phyloP scores from a whole-genome alignment of 2,329 filamentous ascomycete genomes.

The Diaporthe sp. region DNA sequence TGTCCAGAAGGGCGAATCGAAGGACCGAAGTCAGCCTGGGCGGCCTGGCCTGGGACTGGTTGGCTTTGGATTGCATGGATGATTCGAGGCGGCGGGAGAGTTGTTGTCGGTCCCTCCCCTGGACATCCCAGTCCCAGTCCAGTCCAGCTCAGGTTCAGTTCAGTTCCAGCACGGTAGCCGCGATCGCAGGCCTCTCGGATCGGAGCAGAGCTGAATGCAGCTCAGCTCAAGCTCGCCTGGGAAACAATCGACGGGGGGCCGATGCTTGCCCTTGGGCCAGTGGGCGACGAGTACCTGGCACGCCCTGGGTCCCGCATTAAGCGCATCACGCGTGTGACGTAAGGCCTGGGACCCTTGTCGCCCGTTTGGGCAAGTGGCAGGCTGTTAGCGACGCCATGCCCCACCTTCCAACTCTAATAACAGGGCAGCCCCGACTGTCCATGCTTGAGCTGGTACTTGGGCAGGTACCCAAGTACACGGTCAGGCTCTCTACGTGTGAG shows the following conservation, averaged over 20 bases:
- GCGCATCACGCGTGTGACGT: constrained; percentile 22
- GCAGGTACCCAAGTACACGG: background rate
- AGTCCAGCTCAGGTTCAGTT: too few species aligned
- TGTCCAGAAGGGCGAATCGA: constrained; percentile 7
- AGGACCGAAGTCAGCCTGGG: constrained; percentile 25
- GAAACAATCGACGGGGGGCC: constrained; percentile 13
- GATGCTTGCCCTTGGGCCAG: background rate
- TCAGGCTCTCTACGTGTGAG: background rate
- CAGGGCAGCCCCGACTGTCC: background rate
- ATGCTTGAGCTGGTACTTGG: too few species aligned
- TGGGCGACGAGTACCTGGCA: background rate
- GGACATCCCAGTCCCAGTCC: constrained; percentile 2
- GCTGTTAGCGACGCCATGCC: background rate
- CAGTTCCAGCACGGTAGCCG: background rate
- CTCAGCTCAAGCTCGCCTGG: constrained; percentile 17
- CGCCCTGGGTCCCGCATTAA: background rate
- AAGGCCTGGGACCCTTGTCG: constrained; percentile 16
- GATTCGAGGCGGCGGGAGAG: constrained; percentile 13
- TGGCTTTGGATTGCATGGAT: constrained; percentile 21
- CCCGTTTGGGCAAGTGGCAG: background rate
- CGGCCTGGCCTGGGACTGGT: constrained; percentile 12
- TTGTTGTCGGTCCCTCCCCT: constrained; percentile 8
- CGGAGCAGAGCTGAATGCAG: background rate
- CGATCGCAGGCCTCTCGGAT: constrained; percentile 7
- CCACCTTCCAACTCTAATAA: constrained; percentile 7